Conservation (phyloP, 2,329 filamentous ascomycete genomes). For the Hypocrella siamensis region DNA sequence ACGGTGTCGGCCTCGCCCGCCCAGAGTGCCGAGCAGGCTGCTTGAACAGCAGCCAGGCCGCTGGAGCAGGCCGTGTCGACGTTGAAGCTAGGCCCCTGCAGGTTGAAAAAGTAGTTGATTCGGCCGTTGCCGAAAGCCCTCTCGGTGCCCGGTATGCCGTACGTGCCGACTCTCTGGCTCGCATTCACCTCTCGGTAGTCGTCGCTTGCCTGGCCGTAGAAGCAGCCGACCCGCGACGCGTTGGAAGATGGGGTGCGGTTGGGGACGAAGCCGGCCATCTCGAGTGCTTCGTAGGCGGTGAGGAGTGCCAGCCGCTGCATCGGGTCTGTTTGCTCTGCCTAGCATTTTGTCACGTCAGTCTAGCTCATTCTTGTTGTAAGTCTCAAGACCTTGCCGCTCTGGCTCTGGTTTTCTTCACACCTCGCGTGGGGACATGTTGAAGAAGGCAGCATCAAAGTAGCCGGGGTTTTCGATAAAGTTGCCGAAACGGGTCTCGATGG, state of each 20-base stretch:
- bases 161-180: slow-evolving; percentile 51
- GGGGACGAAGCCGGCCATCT: slow-evolving; percentile 39
- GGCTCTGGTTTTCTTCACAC: slow-evolving; percentile 46
- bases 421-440: slow-evolving; percentile 72
- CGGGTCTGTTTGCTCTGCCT: slow-evolving; percentile 64
- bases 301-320: slow-evolving; percentile 58
- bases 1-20: slow-evolving; percentile 65
- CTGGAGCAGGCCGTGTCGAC: slow-evolving; percentile 71
- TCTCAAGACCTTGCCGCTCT: no score
- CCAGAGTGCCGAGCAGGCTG: slow-evolving; percentile 52
- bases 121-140: slow-evolving; percentile 15
- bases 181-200: slow-evolving; percentile 67
- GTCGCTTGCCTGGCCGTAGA: slow-evolving; percentile 61
- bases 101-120: slow-evolving; percentile 68
- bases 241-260: slow-evolving; percentile 54
- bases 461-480: slow-evolving; percentile 57
- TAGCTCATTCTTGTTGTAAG: no score
- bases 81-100: slow-evolving; percentile 55
- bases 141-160: slow-evolving; percentile 24
- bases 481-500: slow-evolving; percentile 55
- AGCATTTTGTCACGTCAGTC: no score
- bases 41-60: slow-evolving; percentile 56
- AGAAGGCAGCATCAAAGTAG: slow-evolving; percentile 62
- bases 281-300: slow-evolving; percentile 66
- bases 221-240: slow-evolving; percentile 46